Evolutionary conservation across 371 early-diverging fungal species (phyloP).

Genomic region (Smittium culicis): DNA sequence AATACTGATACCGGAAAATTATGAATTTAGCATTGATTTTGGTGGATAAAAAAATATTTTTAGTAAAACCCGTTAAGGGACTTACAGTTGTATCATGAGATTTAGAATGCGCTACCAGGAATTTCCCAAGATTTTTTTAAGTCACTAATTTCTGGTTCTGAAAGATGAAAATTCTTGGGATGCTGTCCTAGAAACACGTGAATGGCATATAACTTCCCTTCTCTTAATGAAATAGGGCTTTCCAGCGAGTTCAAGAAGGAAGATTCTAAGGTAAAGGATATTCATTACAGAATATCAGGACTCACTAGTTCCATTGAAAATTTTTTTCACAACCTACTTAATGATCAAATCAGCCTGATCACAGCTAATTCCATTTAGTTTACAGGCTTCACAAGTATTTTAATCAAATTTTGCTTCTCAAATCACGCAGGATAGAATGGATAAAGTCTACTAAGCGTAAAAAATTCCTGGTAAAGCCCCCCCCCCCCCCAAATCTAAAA

Average conservation of each 20-base stretch:
- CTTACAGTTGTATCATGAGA: neutral
- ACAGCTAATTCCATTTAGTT: neutral
- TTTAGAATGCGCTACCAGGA: neutral
- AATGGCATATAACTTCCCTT: neutral
- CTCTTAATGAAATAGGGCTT: neutral
- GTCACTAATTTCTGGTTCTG: neutral
- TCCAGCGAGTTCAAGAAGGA: neutral
- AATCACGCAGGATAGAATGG: conserved; percentile 1
- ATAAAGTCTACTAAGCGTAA: neutral
- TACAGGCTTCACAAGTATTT: neutral
- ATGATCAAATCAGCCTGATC: neutral
- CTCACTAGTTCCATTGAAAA: neutral
- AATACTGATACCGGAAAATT: too few relatives aligned
- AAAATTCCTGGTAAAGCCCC: neutral
- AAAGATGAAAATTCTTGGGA: neutral
- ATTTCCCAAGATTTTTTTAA: neutral
- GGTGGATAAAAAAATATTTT: neutral
- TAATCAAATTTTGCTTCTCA: neutral
- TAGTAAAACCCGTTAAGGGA: neutral
- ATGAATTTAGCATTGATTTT: too few relatives aligned
- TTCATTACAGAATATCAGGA: neutral
- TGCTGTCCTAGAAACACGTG: neutral
- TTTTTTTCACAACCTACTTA: neutral
- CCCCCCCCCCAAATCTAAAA: neutral
- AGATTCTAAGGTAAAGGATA: neutral